These are phyloP conservation scores for Aspergillus sp. DNA, from an alignment of 2,329 filamentous ascomycete genomes.

Conservation along the genomic window DNA sequence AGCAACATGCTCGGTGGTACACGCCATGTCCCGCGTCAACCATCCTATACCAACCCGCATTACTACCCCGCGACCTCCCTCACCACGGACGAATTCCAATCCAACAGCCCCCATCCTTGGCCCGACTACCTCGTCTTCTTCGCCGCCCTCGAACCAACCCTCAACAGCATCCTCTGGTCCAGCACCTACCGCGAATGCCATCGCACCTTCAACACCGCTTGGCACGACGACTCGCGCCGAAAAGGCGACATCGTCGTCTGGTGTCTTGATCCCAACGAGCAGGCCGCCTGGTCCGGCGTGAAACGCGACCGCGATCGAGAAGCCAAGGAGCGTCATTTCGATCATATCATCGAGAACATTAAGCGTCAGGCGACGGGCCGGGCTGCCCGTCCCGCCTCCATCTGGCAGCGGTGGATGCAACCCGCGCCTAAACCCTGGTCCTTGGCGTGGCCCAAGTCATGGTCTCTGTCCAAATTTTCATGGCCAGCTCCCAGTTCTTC, in stretches of 20 bases:
- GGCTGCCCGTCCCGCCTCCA: constrained; percentile 6
- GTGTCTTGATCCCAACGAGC: constrained; percentile 46
- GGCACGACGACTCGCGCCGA: constrained; percentile 62
- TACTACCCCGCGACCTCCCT: background rate
- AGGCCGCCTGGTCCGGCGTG: constrained; percentile 34
- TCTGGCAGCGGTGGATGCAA: constrained; percentile 11
- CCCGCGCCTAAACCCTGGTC: background rate
- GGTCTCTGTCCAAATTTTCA: background rate
- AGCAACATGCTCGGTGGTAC: constrained; percentile 50
- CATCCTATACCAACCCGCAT: constrained; percentile 28
- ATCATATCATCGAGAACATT: constrained; percentile 36
- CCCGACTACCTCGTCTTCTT: constrained; percentile 56
- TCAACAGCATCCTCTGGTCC: constrained; percentile 44
- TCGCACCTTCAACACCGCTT: constrained; percentile 61
- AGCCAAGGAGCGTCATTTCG: constrained; percentile 33
- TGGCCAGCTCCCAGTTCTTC: background rate
- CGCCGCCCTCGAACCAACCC: constrained; percentile 53
- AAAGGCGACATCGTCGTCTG: constrained; percentile 64
- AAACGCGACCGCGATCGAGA: constrained; percentile 22
- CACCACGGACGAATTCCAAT: constrained; percentile 6
- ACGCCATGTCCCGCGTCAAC: constrained; percentile 32
- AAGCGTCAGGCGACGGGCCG: constrained; percentile 21
- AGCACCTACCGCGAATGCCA: constrained; percentile 58
- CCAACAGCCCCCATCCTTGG: constrained; percentile 37
- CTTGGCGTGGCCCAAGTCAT: constrained; percentile 21